Evolutionary conservation across 2,329 filamentous ascomycete genomes (phyloP).

Genomic region (Beauveria sp.): DNA sequence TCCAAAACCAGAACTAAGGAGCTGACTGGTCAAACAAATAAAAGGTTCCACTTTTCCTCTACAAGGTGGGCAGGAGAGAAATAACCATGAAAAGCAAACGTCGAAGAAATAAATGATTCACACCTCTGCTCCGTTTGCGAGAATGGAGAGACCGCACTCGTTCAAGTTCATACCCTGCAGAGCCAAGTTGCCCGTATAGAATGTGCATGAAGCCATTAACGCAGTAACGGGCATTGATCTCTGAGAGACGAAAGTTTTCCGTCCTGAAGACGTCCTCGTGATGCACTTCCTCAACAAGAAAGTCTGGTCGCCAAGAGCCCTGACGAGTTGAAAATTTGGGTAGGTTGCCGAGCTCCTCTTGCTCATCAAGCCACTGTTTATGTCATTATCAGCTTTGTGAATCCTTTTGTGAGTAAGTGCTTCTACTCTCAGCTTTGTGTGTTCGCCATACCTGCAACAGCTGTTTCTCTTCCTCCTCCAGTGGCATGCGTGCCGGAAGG

Average conservation of each 20-base stretch:
- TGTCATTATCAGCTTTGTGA: not conserved
- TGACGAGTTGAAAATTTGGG: not conserved
- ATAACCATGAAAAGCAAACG: too few relatives aligned
- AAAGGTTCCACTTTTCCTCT: too few relatives aligned
- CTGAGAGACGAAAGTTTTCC: conserved; percentile 23
- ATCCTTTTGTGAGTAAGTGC: not conserved
- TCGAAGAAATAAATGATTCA: not conserved
- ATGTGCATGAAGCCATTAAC: conserved; percentile 30
- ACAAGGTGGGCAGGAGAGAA: not conserved
- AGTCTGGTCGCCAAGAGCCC: not conserved
- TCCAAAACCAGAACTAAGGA: too few relatives aligned
- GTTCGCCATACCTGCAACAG: conserved; percentile 19
- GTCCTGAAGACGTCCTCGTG: not conserved
- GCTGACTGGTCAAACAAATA: too few relatives aligned
- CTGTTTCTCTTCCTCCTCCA: conserved; percentile 23
- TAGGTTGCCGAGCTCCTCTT: not conserved
- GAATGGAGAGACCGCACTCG: conserved; percentile 15
- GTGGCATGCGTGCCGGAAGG: conserved; percentile 27
- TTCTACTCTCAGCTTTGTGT: too few relatives aligned
- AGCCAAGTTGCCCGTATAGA: conserved; percentile 22
- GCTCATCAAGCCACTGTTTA: not conserved
- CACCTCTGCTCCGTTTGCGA: conserved; percentile 20
- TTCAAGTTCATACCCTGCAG: conserved; percentile 16
- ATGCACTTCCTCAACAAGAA: not conserved
- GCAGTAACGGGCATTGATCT: conserved; percentile 34